phyloP scores from a whole-genome alignment of 768 basidiomycete species.

The Pisolithus albus region DNA sequence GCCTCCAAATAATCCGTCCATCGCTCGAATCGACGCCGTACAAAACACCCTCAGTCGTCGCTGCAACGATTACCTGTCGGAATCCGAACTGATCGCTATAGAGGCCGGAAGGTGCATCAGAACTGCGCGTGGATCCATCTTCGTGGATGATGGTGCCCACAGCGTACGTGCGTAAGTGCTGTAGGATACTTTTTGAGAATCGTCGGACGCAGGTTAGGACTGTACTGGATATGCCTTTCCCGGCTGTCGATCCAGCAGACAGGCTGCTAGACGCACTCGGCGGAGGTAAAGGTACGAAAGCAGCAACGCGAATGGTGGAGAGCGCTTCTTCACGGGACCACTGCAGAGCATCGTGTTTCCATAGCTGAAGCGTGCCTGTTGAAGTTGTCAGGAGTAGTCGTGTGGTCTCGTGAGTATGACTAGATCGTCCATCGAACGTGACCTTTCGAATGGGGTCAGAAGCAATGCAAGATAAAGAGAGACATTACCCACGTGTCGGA shows the following conservation, averaged over 20 bases:
- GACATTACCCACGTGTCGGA: constrained; percentile 49
- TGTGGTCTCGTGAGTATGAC: constrained; percentile 30
- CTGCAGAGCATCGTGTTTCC: constrained; percentile 51
- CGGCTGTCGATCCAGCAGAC: background rate
- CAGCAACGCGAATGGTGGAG: constrained; percentile 52
- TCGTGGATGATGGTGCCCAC: constrained; percentile 15
- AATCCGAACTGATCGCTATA: constrained; percentile 81
- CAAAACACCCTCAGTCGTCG: constrained; percentile 65
- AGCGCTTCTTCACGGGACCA: constrained; percentile 85
- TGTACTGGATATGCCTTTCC: background rate
- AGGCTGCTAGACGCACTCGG: constrained; percentile 6
- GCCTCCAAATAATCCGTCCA: constrained; percentile 76
- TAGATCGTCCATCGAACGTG: constrained; percentile 44
- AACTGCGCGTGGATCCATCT: background rate
- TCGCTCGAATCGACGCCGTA: constrained; percentile 78
- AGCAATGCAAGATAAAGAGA: constrained; percentile 10
- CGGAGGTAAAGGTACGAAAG: constrained; percentile 77
- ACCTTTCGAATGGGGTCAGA: constrained; percentile 29
- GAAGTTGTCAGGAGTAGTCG: constrained; percentile 56
- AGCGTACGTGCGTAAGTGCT: constrained; percentile 29
- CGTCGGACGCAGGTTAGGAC: background rate
- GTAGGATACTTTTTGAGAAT: background rate
- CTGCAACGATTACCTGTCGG: constrained; percentile 71
- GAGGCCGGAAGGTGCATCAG: constrained; percentile 32
- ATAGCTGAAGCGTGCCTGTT: constrained; percentile 73